These are phyloP conservation scores for Cystobasidium ongulense DNA, from an alignment of 768 basidiomycete genomes.

Conservation along the genomic window DNA sequence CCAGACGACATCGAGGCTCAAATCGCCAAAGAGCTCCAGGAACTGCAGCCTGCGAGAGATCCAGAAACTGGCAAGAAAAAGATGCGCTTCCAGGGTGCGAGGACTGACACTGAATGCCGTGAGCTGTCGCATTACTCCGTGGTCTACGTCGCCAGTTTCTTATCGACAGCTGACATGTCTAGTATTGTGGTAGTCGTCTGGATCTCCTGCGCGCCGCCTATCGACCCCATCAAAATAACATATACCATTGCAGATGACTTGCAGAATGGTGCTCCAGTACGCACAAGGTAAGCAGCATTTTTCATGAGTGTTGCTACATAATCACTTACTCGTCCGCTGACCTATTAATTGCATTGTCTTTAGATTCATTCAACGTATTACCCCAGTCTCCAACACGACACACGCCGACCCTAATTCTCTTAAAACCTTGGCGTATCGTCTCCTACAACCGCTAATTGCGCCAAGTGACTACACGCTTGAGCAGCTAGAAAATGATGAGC, in stretches of 20 bases:
- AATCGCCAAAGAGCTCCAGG: conserved; percentile 32
- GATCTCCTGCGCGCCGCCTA: conserved; percentile 11
- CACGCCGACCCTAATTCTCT: conserved; percentile 15
- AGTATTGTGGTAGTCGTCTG: not conserved
- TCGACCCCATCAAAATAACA: conserved; percentile 15
- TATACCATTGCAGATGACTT: conserved; percentile 19
- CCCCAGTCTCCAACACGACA: conserved; percentile 20
- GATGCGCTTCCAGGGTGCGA: conserved; percentile 17
- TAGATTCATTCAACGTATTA: conserved; percentile 18
- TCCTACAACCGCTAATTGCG: conserved; percentile 15
- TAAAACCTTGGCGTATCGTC: conserved; percentile 2
- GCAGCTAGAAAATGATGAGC: conserved; percentile 2
- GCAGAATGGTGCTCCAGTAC: conserved; percentile 8
- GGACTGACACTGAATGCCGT: conserved; percentile 23
- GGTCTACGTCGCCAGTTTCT: not conserved
- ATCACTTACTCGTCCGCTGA: not conserved
- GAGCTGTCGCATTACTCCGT: not conserved
- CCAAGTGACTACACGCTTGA: conserved; percentile 13
- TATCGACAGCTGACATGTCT: not conserved
- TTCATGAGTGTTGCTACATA: not conserved
- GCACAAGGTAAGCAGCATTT: conserved; percentile 13
- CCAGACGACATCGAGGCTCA: conserved; percentile 20
- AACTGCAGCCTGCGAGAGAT: not conserved
- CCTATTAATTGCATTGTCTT: not conserved
- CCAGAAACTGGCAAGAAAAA: not conserved